Evolutionary conservation across 2,329 filamentous ascomycete species (phyloP).

Genomic region (Escovopsis sp.): DNA sequence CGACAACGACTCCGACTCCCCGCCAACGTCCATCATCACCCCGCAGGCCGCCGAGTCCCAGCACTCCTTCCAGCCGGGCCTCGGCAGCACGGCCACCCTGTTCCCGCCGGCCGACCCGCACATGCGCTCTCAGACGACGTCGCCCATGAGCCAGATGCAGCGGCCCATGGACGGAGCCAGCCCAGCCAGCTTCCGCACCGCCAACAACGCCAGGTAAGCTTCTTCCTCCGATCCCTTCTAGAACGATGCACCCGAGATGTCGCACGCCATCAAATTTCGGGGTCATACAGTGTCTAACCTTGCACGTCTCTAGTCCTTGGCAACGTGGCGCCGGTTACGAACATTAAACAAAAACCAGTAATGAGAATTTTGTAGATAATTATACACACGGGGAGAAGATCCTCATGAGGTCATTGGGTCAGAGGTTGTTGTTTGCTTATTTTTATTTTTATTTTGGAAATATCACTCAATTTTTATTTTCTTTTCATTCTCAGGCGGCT

Average conservation of each 20-base stretch:
- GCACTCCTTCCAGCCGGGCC: constrained; percentile 14
- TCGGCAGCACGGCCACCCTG: constrained; percentile 24
- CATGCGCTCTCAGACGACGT: constrained; percentile 17
- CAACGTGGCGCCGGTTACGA: constrained; percentile 31
- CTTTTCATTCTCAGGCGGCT: too few species aligned
- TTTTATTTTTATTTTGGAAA: too few species aligned
- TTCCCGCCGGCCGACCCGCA: constrained; percentile 20
- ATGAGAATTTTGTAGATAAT: too few species aligned
- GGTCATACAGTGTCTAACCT: neutral
- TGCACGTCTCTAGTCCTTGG: constrained; percentile 21
- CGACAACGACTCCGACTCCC: constrained; percentile 25
- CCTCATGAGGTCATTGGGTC: too few species aligned
- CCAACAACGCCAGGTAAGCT: constrained; percentile 25
- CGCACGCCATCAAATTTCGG: constrained; percentile 5
- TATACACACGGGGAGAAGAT: too few species aligned
- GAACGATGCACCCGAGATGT: neutral
- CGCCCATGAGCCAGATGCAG: constrained; percentile 14
- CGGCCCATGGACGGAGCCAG: constrained; percentile 18
- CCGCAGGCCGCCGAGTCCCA: constrained; percentile 12
- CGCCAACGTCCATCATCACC: constrained; percentile 11
- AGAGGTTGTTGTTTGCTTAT: too few species aligned
- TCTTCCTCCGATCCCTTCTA: neutral
- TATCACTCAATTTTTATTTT: too few species aligned
- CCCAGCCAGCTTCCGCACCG: constrained; percentile 19
- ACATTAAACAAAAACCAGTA: constrained; percentile 7